These are phyloP conservation scores for Sugiyamaella sp. DNA, from an alignment of 1,139 yeast genomes.

Conservation along the genomic window DNA sequence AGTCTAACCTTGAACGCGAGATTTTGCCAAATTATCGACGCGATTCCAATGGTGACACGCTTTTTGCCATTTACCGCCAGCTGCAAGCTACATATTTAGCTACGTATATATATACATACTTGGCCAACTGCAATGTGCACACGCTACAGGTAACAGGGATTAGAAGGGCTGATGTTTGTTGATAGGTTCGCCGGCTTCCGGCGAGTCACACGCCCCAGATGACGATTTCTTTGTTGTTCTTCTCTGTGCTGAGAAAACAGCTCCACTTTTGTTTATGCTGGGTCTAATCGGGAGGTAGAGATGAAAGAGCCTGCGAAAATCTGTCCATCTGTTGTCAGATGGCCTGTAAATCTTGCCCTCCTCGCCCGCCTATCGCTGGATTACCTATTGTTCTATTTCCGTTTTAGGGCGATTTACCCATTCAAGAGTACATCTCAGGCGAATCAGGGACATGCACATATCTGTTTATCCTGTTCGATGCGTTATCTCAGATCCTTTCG, in stretches of 20 bases:
- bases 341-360: not conserved
- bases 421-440: constrained; percentile 27
- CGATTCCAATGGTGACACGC: not conserved
- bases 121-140: not conserved
- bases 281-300: constrained; percentile 1
- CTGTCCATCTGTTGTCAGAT: constrained; percentile 1
- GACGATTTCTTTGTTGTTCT: not conserved
- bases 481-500: constrained; percentile 27
- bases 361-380: not conserved
- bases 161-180: not conserved
- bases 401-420: constrained; percentile 5
- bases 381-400: constrained; percentile 3
- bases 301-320: not conserved
- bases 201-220: no score
- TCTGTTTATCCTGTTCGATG: constrained; percentile 1
- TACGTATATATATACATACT: no score
- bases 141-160: not conserved
- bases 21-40: not conserved
- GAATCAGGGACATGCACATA: constrained; percentile 19
- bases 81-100: no score
- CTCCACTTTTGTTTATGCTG: not conserved
- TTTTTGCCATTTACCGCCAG: no score
- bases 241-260: not conserved
- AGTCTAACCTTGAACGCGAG: not conserved
- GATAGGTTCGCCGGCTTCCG: not conserved